phyloP scores from a whole-genome alignment of 805 yeast species.

The Brettanomyces naardenensis region DNA sequence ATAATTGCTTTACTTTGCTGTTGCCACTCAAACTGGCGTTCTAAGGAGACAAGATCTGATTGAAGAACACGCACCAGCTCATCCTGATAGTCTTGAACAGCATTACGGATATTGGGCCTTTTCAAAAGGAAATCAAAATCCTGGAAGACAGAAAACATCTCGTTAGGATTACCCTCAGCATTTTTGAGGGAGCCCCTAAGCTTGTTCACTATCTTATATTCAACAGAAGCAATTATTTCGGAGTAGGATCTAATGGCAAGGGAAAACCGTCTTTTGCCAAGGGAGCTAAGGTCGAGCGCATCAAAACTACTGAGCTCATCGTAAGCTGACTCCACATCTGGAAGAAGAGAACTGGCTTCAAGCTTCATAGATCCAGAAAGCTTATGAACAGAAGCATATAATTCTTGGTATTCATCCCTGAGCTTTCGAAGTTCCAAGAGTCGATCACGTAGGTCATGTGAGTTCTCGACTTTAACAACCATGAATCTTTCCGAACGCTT shows the following conservation, averaged over 20 bases:
- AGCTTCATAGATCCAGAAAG: conserved; percentile 4
- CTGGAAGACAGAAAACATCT: conserved; percentile 45
- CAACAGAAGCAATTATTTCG: conserved; percentile 36
- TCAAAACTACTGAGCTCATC: neutral
- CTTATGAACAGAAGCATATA: conserved; percentile 21
- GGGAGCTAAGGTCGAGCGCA: neutral
- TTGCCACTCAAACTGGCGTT: conserved; percentile 27
- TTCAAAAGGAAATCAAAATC: conserved; percentile 39
- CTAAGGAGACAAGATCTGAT: conserved; percentile 36
- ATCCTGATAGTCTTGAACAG: conserved; percentile 52
- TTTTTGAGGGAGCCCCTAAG: conserved; percentile 28
- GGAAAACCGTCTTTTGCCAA: neutral
- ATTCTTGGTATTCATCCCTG: conserved; percentile 45
- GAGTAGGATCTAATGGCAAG: conserved; percentile 26
- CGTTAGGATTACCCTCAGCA: conserved; percentile 28
- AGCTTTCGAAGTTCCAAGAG: conserved; percentile 36
- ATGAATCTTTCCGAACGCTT: conserved; percentile 66
- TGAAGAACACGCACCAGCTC: conserved; percentile 41
- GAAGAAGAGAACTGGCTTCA: neutral
- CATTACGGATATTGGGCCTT: conserved; percentile 48
- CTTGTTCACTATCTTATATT: conserved; percentile 33
- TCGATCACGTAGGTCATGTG: conserved; percentile 32
- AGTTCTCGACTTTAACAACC: conserved; percentile 50
- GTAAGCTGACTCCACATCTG: neutral
- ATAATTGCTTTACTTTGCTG: conserved; percentile 27